Evolutionary conservation across 768 basidiomycete species (phyloP), one percentile per base, ranked within the genome.

Genomic region (Xerocomellus amylosporus): DNA sequence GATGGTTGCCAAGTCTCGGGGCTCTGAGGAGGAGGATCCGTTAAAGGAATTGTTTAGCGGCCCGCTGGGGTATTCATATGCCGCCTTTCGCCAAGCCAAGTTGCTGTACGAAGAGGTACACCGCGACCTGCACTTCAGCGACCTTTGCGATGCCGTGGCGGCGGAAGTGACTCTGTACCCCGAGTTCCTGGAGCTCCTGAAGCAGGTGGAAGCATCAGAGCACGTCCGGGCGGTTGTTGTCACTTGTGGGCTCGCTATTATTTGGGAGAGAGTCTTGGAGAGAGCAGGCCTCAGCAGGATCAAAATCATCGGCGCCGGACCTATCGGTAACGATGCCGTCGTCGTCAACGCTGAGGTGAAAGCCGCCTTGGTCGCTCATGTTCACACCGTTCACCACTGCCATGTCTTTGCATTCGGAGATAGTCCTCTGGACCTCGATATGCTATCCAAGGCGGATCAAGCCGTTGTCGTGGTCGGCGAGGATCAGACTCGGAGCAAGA

Each of bases 151-250:
- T 56, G 52, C 52, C 9, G 55, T 56, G 52, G 55, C 55, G 14
- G 46, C 46, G 20, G 28, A 56, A 54, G 55, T 56, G 52, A 56
- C 52, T 54, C 55, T 54, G 7, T 54, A 56, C 40, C 55, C 55
- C 30, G 55, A 56, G 52, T 54, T 56, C 55, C 46, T 56, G 52
- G 55, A 43, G 52, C 55, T 56, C 52, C 52, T 56, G 55, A 56
- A 56, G 52, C 55, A 47, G 52, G 55, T 56, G 52, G 55, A 54
- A 55, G 55, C 55, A 54, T 56, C 55, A 56, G 55, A 56, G 55
- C 52, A 56, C 34, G 55, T 56, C 46, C 45, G 46, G 45, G 55
- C 55, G 40, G 55, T 56, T 43, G 55, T 56, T 47, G 52, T 56
- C 45, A 56, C 55, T 43, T 56, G 52, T 47, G 55, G 55, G 53